A percentile compares a stretch with the other conserved stretches of the same genome.
Conservation (phyloP, 345 rosid species). For the Linum usitatissimum region DNA sequence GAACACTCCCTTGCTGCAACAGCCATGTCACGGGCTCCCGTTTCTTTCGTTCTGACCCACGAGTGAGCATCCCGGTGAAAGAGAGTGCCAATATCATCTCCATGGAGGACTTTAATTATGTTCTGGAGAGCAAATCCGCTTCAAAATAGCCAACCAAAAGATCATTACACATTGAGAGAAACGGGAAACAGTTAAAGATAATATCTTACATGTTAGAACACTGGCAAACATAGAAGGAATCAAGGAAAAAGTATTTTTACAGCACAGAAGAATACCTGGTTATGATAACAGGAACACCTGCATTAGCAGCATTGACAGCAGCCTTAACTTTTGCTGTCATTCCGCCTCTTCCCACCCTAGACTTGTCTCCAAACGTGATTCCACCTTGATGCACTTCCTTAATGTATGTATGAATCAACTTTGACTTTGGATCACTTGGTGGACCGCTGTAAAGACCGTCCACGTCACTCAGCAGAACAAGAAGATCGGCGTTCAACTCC, state of each 20-base stretch:
- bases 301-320: constrained; percentile 82
- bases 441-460: constrained; percentile 97
- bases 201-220: neutral
- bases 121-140: constrained; percentile 76
- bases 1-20: constrained; percentile 91
- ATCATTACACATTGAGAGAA: constrained; percentile 3
- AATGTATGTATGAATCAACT: constrained; percentile 75
- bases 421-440: constrained; percentile 82
- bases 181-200: neutral
- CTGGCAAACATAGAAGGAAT: neutral
- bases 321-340: constrained; percentile 99
- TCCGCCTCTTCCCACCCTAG: constrained; percentile 98
- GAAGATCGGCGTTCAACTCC: constrained; percentile 93
- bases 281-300: constrained; percentile 89
- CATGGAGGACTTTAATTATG: constrained; percentile 74
- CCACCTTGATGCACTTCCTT: constrained; percentile 70
- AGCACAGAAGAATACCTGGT: constrained; percentile 48
- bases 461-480: constrained; percentile 87
- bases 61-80: constrained; percentile 84
- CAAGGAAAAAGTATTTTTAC: neutral
- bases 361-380: constrained; percentile 96
- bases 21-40: constrained; percentile 73
- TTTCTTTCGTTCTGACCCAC: constrained; percentile 50
- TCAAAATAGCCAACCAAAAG: constrained; percentile 12
- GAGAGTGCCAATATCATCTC: constrained; percentile 78